These are phyloP conservation scores for Penicillium canescens DNA, from an alignment of 495 filamentous ascomycete species.

Conservation along the genomic window DNA sequence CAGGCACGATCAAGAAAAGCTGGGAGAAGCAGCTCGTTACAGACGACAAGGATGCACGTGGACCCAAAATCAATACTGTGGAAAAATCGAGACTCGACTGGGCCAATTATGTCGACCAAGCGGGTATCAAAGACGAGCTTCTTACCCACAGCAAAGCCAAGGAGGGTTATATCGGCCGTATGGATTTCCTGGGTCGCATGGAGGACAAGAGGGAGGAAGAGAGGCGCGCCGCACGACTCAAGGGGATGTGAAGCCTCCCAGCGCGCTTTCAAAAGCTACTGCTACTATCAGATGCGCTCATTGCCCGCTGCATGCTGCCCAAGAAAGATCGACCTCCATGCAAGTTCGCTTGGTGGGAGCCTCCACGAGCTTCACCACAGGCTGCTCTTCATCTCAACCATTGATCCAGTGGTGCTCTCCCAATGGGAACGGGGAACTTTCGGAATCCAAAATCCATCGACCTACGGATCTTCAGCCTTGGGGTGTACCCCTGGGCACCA, in stretches of 20 bases:
- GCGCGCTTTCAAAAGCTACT: neutral
- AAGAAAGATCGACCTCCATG: neutral
- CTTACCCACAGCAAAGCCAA: slow-evolving; percentile 81
- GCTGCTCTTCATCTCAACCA: too few relatives aligned
- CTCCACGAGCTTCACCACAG: neutral
- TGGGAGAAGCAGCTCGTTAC: slow-evolving; percentile 41
- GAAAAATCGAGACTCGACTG: slow-evolving; percentile 95
- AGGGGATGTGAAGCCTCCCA: slow-evolving; percentile 41
- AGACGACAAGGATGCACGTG: slow-evolving; percentile 47
- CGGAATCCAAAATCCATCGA: too few relatives aligned
- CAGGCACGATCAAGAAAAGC: slow-evolving; percentile 50
- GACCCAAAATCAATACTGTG: slow-evolving; percentile 90
- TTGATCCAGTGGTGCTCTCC: too few relatives aligned
- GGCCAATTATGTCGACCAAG: slow-evolving; percentile 89
- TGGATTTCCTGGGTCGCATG: slow-evolving; percentile 86
- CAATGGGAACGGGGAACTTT: too few relatives aligned
- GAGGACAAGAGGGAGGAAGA: slow-evolving; percentile 78
- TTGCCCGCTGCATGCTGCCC: neutral
- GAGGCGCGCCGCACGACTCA: slow-evolving; percentile 60
- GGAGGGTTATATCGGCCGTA: slow-evolving; percentile 75
- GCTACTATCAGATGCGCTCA: neutral
- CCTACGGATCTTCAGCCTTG: too few relatives aligned
- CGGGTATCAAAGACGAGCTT: slow-evolving; percentile 90
- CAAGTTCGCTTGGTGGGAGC: neutral
- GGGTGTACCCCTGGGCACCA: neutral